phyloP scores from a whole-genome alignment of 805 yeast genomes.

The Zygosaccharomyces pseudorouxii region DNA sequence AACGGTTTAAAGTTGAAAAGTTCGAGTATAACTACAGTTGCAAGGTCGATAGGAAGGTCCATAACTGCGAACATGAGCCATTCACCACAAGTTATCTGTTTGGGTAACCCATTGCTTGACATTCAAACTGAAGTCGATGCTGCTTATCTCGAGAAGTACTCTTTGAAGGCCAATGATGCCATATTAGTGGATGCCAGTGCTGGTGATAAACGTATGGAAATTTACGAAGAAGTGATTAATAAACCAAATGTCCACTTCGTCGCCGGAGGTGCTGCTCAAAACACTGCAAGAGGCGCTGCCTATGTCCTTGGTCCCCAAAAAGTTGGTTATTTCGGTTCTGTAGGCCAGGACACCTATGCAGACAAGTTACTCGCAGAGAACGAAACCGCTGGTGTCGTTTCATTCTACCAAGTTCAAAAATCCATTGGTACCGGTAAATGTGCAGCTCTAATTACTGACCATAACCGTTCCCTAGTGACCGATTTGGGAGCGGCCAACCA shows the following conservation, averaged over 20 bases:
- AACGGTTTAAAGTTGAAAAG: background rate
- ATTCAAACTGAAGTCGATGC: slow-evolving; percentile 70
- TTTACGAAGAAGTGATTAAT: slow-evolving; percentile 71
- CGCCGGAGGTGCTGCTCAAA: slow-evolving; percentile 99
- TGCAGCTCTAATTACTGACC: slow-evolving; percentile 89
- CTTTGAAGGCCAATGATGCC: slow-evolving; percentile 87
- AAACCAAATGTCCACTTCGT: slow-evolving; percentile 59
- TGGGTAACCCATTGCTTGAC: slow-evolving; percentile 91
- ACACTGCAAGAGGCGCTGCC: slow-evolving; percentile 98
- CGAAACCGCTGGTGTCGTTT: slow-evolving; percentile 77
- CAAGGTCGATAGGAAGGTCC: background rate
- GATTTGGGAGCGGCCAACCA: slow-evolving; percentile 98
- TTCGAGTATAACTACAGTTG: background rate
- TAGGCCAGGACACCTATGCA: slow-evolving; percentile 87
- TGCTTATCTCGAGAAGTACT: slow-evolving; percentile 73
- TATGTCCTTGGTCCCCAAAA: slow-evolving; percentile 75
- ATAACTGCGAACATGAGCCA: slow-evolving; percentile 2
- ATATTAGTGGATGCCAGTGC: slow-evolving; percentile 54
- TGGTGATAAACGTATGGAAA: slow-evolving; percentile 79
- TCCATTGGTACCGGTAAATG: slow-evolving; percentile 90
- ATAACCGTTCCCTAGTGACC: slow-evolving; percentile 88
- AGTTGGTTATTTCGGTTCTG: slow-evolving; percentile 93
- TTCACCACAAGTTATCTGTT: slow-evolving; percentile 53
- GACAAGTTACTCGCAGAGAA: slow-evolving; percentile 80
- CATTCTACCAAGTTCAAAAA: slow-evolving; percentile 77